Percentiles rank a stretch among this genome's conserved stretches.
These are phyloP conservation scores for Hibiscus syriacus DNA, from an alignment of 345 rosid genomes.

Conservation along the genomic window DNA sequence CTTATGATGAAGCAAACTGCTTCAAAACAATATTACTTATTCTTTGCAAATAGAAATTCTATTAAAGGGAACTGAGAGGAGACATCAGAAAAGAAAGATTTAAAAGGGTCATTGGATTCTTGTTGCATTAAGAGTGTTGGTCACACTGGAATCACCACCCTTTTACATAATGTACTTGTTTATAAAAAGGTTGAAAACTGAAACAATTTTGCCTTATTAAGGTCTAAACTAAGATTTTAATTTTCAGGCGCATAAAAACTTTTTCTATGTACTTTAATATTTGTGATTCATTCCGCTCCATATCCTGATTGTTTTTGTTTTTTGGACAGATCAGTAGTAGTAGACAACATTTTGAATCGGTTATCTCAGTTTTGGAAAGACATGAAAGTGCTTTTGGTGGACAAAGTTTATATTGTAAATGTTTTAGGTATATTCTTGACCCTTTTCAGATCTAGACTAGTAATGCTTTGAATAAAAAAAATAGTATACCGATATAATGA, in stretches of 20 bases:
- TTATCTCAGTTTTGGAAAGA: constrained; percentile 51
- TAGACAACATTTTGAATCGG: constrained; percentile 28
- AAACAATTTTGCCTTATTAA: not conserved
- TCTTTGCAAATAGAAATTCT: not conserved
- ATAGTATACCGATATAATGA: not conserved
- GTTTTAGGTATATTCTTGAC: constrained; percentile 52
- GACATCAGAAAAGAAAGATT: not conserved
- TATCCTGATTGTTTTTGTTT: not conserved
- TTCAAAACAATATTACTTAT: not conserved
- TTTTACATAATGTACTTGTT: not conserved
- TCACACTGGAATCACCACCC: not conserved
- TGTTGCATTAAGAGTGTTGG: not conserved
- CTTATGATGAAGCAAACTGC: constrained; percentile 13
- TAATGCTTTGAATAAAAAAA: not conserved
- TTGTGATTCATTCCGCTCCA: no score
- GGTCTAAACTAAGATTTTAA: not conserved
- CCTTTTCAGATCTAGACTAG: constrained; percentile 10
- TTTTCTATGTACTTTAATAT: not conserved
- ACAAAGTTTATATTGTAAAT: constrained; percentile 63
- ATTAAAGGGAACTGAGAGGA: not conserved
- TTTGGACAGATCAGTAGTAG: constrained; percentile 31
- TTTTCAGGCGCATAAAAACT: not conserved
- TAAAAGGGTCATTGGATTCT: not conserved
- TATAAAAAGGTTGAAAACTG: not conserved
- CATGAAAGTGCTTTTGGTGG: constrained; percentile 61